Evolutionary conservation across 2,329 filamentous ascomycete genomes (phyloP).

Genomic region (Phialophora verrucosa): DNA sequence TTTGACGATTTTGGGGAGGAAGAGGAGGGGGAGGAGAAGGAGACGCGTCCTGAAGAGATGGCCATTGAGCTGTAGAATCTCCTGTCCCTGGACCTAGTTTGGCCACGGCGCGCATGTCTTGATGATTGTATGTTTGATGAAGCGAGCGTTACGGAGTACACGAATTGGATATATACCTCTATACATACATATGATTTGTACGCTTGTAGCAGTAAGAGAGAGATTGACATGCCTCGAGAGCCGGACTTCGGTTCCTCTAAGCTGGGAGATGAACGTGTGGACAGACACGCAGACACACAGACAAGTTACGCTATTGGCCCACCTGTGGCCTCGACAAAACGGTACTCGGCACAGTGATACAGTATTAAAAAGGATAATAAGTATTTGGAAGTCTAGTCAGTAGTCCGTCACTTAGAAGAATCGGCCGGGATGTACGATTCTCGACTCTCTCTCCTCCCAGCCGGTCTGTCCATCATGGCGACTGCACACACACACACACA

Average conservation of each 20-base stretch:
- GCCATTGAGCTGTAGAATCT: background rate
- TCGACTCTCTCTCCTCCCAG: no score
- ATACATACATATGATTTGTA: background rate
- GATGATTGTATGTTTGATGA: background rate
- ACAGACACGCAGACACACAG: no score
- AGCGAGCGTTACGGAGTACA: background rate
- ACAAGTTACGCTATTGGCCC: no score
- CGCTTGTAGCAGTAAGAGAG: background rate
- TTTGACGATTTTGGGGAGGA: slow-evolving; percentile 9
- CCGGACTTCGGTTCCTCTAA: background rate
- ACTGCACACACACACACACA: no score
- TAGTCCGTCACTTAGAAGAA: no score
- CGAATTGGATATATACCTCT: background rate
- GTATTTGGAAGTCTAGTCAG: no score
- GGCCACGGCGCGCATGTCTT: background rate
- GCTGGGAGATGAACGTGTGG: no score
- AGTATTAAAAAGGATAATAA: no score
- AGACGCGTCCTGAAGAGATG: background rate
- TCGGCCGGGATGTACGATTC: no score
- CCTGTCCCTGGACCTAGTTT: background rate
- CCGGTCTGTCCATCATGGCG: no score
- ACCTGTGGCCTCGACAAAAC: no score
- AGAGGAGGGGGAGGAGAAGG: slow-evolving; percentile 3
- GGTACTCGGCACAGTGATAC: no score
- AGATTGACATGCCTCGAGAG: background rate